phyloP scores from a whole-genome alignment of 192 early-diverging fungal genomes.

The Backusella australiensis region DNA sequence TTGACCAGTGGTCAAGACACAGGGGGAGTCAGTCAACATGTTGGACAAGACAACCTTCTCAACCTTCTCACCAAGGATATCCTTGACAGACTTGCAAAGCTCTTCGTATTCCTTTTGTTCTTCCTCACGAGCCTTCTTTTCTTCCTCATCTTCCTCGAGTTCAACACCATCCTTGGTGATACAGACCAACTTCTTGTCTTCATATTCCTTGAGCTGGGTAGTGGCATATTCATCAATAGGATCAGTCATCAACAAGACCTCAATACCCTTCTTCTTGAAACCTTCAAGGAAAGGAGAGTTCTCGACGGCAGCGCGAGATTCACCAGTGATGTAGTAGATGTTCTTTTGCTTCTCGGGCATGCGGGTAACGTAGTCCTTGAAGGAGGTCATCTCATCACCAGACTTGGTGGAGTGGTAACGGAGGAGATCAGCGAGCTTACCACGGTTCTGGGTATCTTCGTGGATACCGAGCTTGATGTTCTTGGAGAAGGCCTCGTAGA shows the following conservation, averaged over 20 bases:
- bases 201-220: conserved; percentile 98
- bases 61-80: conserved; percentile 98
- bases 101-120: conserved; percentile 87
- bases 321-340: conserved; percentile 99
- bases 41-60: conserved; percentile 86
- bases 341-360: conserved; percentile 99
- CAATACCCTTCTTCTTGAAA: conserved; percentile 98
- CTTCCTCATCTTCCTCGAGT: conserved; percentile 98
- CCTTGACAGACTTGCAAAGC: conserved; percentile 94
- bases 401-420: conserved; percentile 99
- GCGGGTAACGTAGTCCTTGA: conserved; percentile 99
- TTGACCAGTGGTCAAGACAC: conserved; percentile 98
- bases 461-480: conserved; percentile 99
- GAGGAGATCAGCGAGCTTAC: conserved; percentile 95
- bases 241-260: conserved; percentile 98
- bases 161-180: conserved; percentile 99
- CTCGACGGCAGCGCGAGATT: conserved; percentile 91
- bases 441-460: conserved; percentile 97
- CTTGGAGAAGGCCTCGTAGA: conserved; percentile 99
- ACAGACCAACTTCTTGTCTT: conserved; percentile 98
- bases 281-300: conserved; percentile 98
- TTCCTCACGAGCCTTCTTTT: conserved; percentile 94
- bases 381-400: conserved; percentile 93
- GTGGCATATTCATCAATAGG: conserved; percentile 99
- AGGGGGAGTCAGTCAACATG: conserved; percentile 96